A percentile compares a stretch with the other conserved stretches of the same genome.
Conservation (phyloP, 2,329 filamentous ascomycete species). For the Blastomyces parvus region DNA sequence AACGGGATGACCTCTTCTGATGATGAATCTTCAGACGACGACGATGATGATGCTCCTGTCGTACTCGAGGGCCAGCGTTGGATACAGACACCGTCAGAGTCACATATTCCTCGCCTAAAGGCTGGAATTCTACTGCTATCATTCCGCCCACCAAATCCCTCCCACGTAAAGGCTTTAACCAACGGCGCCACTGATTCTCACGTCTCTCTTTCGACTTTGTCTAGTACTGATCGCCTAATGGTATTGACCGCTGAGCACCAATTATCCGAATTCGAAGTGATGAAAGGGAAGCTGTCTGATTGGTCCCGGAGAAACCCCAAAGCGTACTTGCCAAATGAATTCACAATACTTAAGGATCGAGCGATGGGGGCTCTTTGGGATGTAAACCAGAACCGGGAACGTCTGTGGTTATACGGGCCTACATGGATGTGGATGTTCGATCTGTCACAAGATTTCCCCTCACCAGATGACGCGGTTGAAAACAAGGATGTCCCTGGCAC, state of each 20-base stretch:
- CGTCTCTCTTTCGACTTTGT: slow-evolving; percentile 15
- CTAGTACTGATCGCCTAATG: slow-evolving; percentile 46
- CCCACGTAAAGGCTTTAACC: slow-evolving; percentile 27
- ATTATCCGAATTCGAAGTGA: slow-evolving; percentile 68
- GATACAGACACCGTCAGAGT: slow-evolving; percentile 61
- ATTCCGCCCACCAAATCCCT: slow-evolving; percentile 45
- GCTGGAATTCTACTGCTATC: slow-evolving; percentile 57
- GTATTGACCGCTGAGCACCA: slow-evolving; percentile 56
- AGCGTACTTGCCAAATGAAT: slow-evolving; percentile 62
- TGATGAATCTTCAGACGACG: slow-evolving; percentile 29
- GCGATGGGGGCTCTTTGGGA: slow-evolving; percentile 84
- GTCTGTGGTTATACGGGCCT: slow-evolving; percentile 80
- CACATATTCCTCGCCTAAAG: slow-evolving; percentile 59
- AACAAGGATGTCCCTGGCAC: slow-evolving; percentile 21
- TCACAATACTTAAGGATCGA: slow-evolving; percentile 64
- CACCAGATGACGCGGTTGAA: slow-evolving; percentile 24
- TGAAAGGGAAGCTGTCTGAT: slow-evolving; percentile 64
- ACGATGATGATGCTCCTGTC: slow-evolving; percentile 38
- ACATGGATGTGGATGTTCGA: slow-evolving; percentile 92
- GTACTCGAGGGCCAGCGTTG: slow-evolving; percentile 57
- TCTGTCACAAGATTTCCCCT: slow-evolving; percentile 57
- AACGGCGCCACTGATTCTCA: slow-evolving; percentile 33
- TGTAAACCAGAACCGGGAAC: slow-evolving; percentile 44
- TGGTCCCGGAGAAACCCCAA: slow-evolving; percentile 81
- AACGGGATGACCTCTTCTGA: slow-evolving; percentile 36